A percentile compares a stretch with the other conserved stretches of the same genome.
Conservation (phyloP, 768 basidiomycete species). For the Kwoniella sp. region DNA sequence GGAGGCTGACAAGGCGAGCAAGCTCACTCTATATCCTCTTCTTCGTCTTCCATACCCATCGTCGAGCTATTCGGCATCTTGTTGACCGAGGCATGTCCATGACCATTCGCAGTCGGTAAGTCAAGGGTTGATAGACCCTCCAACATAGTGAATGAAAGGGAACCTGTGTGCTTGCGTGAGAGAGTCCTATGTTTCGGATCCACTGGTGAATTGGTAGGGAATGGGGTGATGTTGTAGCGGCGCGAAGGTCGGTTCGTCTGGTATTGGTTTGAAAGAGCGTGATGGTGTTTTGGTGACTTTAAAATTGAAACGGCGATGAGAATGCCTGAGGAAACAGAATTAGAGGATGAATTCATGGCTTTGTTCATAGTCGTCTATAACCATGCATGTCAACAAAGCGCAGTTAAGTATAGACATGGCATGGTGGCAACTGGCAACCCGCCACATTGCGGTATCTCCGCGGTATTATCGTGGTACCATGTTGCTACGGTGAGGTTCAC, state of each 20-base stretch:
- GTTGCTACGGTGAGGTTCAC: too few relatives aligned
- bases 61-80: constrained; percentile 39
- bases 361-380: too few relatives aligned
- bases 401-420: not conserved
- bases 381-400: not conserved
- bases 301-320: too few relatives aligned
- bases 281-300: too few relatives aligned
- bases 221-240: too few relatives aligned
- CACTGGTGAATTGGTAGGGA: not conserved
- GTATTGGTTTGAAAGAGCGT: not conserved
- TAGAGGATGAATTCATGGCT: too few relatives aligned
- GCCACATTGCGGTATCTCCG: not conserved
- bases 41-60: constrained; percentile 35
- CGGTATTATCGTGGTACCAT: not conserved
- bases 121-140: constrained; percentile 15
- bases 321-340: too few relatives aligned
- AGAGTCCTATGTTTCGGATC: too few relatives aligned
- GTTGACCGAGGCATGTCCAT: constrained; percentile 26
- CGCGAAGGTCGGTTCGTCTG: too few relatives aligned
- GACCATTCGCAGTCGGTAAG: constrained; percentile 17
- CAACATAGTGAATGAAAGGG: constrained; percentile 6
- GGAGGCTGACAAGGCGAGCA: not conserved
- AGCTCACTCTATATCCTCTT: constrained; percentile 43
- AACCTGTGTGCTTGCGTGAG: too few relatives aligned
- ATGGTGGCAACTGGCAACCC: too few relatives aligned